Evolutionary conservation across 169 alveolate species (phyloP).

Genomic region (Cryptosporidium baileyi): DNA sequence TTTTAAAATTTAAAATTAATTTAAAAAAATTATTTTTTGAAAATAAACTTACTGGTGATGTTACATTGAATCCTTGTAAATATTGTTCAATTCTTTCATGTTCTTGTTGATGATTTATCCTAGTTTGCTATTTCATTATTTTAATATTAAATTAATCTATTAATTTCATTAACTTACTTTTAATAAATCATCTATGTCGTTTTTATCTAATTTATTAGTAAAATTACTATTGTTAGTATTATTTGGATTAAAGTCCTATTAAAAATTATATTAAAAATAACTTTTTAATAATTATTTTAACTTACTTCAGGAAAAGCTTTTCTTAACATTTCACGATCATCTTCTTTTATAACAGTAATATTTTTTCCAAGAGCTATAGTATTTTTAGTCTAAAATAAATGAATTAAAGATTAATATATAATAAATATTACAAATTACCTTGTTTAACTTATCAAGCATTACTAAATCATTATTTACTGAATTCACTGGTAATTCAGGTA

Average conservation of each 20-base stretch:
- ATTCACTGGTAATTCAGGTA: no score
- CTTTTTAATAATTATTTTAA: not conserved
- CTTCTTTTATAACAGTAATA: constrained; percentile 12
- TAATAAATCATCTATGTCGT: not conserved
- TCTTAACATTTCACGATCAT: constrained; percentile 27
- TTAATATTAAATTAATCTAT: not conserved
- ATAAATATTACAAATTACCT: not conserved
- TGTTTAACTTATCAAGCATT: not conserved
- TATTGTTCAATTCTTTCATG: constrained; percentile 34
- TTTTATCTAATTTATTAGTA: not conserved
- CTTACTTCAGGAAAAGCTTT: constrained; percentile 60
- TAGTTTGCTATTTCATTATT: constrained; percentile 10
- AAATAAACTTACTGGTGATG: constrained; percentile 53
- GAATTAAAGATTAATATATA: not conserved
- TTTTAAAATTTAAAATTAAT: not conserved
- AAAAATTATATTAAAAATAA: not conserved
- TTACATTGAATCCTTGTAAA: constrained; percentile 22
- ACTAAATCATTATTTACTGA: no score
- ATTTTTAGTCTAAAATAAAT: constrained; percentile 27
- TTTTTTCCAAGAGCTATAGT: constrained; percentile 25
- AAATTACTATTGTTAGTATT: not conserved
- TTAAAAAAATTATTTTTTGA: not conserved
- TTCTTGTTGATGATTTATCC: constrained; percentile 22
- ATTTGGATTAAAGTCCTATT: not conserved
- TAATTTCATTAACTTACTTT: not conserved